Percentiles rank a stretch among this genome's conserved stretches.
Conservation (phyloP, 139 green algal species). For the Axilococcus clingmanii region DNA sequence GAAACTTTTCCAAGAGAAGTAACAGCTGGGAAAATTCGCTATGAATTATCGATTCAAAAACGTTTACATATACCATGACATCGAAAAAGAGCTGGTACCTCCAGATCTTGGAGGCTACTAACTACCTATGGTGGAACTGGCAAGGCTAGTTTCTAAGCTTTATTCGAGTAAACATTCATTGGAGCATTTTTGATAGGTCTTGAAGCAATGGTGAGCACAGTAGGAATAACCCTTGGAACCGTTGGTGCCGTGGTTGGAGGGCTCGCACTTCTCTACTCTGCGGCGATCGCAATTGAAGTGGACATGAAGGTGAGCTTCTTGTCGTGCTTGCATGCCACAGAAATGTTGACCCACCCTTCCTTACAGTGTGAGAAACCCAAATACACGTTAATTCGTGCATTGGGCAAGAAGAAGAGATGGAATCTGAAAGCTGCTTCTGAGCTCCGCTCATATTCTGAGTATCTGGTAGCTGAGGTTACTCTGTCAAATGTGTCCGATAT, state of each 20-base stretch:
- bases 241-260: not conserved
- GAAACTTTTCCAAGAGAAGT: too few relatives aligned
- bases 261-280: not conserved
- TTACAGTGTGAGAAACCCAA: conserved; percentile 49
- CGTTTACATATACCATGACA: too few relatives aligned
- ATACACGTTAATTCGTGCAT: conserved; percentile 27
- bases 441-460: conserved; percentile 35
- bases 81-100: too few relatives aligned
- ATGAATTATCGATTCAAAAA: too few relatives aligned
- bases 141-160: not conserved
- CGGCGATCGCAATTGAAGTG: conserved; percentile 13
- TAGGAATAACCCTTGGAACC: not conserved
- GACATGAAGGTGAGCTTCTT: too few relatives aligned
- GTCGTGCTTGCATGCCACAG: too few relatives aligned
- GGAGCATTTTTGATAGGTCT: not conserved
- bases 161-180: not conserved
- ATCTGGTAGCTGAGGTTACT: conserved; percentile 38
- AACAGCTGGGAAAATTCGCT: too few relatives aligned
- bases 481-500: conserved; percentile 19
- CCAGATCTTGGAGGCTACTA: too few relatives aligned
- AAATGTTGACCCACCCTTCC: too few relatives aligned
- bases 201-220: conserved; percentile 4
- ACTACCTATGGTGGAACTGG: too few relatives aligned
- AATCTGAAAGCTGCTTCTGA: conserved; percentile 2
- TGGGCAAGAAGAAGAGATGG: conserved; percentile 14